A percentile compares a stretch with the other conserved stretches of the same genome.
These are phyloP conservation scores for Starmerella floris DNA, from an alignment of 805 yeast genomes.

Conservation along the genomic window DNA sequence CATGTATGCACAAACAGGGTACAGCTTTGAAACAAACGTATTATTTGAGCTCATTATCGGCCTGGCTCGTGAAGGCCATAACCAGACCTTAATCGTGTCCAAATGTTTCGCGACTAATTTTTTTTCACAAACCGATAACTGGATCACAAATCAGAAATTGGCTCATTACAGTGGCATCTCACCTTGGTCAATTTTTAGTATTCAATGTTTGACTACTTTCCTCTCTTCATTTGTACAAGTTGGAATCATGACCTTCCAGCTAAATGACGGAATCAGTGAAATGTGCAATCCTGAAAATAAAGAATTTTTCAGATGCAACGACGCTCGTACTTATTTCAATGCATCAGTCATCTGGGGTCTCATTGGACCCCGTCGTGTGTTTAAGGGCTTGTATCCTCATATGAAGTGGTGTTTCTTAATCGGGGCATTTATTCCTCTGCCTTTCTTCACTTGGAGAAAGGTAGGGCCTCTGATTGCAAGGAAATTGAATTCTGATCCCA, in stretches of 20 bases:
- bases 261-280: slow-evolving; percentile 25
- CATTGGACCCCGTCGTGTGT: slow-evolving; percentile 33
- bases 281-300: slow-evolving; percentile 22
- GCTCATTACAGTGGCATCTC: slow-evolving; percentile 48
- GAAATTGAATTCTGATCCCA: not conserved
- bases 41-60: slow-evolving; percentile 40
- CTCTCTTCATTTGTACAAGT: slow-evolving; percentile 22
- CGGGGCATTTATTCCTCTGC: slow-evolving; percentile 31
- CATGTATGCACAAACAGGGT: slow-evolving; percentile 38
- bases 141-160: slow-evolving; percentile 40
- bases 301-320: slow-evolving; percentile 28
- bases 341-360: slow-evolving; percentile 36
- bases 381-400: slow-evolving; percentile 43
- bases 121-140: slow-evolving; percentile 49
- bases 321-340: slow-evolving; percentile 35
- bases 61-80: slow-evolving; percentile 44
- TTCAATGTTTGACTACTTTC: slow-evolving; percentile 28
- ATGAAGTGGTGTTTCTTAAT: slow-evolving; percentile 51
- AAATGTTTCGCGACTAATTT: slow-evolving; percentile 46
- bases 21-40: slow-evolving; percentile 37
- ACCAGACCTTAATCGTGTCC: slow-evolving; percentile 38
- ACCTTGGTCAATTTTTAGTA: slow-evolving; percentile 45
- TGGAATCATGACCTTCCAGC: slow-evolving; percentile 27
- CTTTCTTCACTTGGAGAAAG: slow-evolving; percentile 13
- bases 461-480: not conserved